Evolutionary conservation across 2,329 filamentous ascomycete species (phyloP), one percentile per base, ranked within the genome.

Genomic region (Diaporthe citri): DNA sequence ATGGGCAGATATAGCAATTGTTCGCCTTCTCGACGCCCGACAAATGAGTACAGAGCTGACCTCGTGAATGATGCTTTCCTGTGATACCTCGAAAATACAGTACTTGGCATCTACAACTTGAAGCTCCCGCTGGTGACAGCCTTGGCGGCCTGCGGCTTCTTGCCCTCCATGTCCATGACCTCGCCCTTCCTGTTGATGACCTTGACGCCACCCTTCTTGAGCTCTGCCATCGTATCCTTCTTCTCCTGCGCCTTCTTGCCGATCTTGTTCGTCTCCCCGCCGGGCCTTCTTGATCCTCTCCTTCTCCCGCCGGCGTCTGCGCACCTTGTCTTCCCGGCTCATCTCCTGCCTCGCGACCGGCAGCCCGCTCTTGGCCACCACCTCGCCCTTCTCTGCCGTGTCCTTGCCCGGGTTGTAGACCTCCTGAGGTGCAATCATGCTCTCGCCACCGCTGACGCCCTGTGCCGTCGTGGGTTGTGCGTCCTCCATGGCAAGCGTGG

Each of bases 401-500:
- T 91, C 89, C 80, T 93, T 92, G 76, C 92, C 92, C n/a, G 95
- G 92, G 80, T 91, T 92, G 87, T 98, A 99, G 36, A 99, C 89
- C 84, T 99, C 97, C 82, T 98, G 97, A 3, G 97, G 97, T 60
- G 97, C 97, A 76, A 99, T 90, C 87, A 93, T 93, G 80, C 93
- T 94, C 77, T 91, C 87, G 60, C 89, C 90, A 72, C 91, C 91
- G 20, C 88, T 88, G 75, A 95, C 91, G 56, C 93, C 94, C 80
- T 93, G 92, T 57, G 94, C 94, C 0, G 93, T 95, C 22, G 93
- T 93, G 10, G 97, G 96, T 80, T 97, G 93, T 1, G 95, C 96
- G 81, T 99, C 97, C 86, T 99, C 97, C 94, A 98, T 97, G 78
- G 91, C 90, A 78, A 98, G 93, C 4, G 94, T 95, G n/a, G 96